Evolutionary conservation across 78 protist species (phyloP).

Genomic region (Dictyostelium purpureum): DNA sequence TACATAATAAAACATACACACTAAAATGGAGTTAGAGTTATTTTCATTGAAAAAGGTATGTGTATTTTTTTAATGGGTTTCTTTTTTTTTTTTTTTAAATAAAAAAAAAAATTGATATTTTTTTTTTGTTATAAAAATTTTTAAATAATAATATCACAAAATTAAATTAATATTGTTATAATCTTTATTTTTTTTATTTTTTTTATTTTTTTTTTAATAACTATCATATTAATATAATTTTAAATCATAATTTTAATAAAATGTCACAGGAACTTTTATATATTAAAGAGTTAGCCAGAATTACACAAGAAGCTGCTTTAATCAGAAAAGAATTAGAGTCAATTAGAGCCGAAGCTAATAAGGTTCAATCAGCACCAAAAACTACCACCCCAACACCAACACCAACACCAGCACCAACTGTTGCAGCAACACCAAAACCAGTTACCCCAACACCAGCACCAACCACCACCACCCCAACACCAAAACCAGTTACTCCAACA

Average conservation of each 20-base stretch:
- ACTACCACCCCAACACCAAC: conserved; percentile 22
- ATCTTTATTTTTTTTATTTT: no score
- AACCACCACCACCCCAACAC: background rate
- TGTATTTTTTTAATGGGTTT: no score
- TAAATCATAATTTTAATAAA: background rate
- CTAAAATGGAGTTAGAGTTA: background rate
- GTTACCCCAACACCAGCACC: conserved; percentile 9
- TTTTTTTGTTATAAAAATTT: background rate
- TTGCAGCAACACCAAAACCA: conserved; percentile 36
- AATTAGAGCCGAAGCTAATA: conserved; percentile 52
- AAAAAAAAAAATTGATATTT: background rate
- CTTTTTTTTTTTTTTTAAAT: background rate
- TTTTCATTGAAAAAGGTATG: background rate
- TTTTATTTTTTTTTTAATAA: no score
- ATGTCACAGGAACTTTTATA: conserved; percentile 23
- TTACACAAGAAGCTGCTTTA: conserved; percentile 28
- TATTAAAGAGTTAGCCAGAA: background rate
- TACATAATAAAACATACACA: background rate
- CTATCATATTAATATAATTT: background rate
- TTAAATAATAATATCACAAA: background rate
- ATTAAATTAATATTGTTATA: background rate
- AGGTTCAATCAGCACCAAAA: background rate
- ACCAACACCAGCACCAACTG: conserved; percentile 2
- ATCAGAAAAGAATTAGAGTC: conserved; percentile 56
- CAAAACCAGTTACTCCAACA: conserved; percentile 9